Percentiles rank a stretch among this genome's conserved stretches.
Conservation (phyloP, 202 grass and related monocot species). For the Brachypodium distachyon region DNA sequence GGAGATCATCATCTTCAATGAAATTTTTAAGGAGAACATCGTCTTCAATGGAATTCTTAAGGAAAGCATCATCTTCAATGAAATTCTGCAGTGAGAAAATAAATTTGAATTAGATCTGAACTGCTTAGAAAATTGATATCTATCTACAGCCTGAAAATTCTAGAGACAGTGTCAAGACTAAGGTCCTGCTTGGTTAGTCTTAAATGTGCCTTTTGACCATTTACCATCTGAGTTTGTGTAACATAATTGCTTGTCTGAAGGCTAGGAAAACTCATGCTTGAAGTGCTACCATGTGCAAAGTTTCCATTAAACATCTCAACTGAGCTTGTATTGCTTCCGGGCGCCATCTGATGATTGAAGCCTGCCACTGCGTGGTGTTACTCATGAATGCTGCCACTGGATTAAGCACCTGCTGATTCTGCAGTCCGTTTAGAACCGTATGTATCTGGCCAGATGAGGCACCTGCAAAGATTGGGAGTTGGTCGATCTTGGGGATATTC, state of each 20-base stretch:
- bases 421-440: conserved; percentile 2
- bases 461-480: neutral
- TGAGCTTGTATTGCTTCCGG: neutral
- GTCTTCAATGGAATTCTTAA: neutral
- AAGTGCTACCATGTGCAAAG: neutral
- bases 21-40: no score
- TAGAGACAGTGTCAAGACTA: no score
- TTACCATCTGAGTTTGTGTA: neutral
- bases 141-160: neutral
- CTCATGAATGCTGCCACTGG: neutral
- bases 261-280: neutral
- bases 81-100: neutral
- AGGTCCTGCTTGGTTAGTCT: neutral
- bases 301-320: neutral
- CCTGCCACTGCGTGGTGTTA: neutral
- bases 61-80: no score
- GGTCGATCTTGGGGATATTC: neutral
- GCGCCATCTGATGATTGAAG: neutral
- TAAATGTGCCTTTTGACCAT: no score
- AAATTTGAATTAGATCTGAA: neutral
- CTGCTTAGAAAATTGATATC: neutral
- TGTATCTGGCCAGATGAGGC: neutral
- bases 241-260: no score
- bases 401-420: no score
- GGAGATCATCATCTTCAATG: no score